Conservation (phyloP, 768 basidiomycete genomes). For the Butyriboletus loyo region DNA sequence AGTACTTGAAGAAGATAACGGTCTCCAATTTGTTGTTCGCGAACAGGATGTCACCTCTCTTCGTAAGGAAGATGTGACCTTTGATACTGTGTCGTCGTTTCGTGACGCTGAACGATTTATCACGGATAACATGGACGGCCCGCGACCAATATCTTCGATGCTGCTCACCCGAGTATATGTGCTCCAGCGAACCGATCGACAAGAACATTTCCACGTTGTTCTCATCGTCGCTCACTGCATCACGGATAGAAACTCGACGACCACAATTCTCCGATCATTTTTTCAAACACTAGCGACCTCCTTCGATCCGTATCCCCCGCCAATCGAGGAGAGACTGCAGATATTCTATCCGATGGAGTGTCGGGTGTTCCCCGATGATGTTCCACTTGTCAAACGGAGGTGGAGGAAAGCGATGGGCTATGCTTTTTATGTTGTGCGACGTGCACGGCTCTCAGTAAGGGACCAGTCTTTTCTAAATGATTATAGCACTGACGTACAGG, state of each 20-base stretch:
- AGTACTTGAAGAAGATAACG: slow-evolving; percentile 12
- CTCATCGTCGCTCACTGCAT: slow-evolving; percentile 43
- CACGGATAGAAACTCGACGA: not conserved
- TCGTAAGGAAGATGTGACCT: slow-evolving; percentile 37
- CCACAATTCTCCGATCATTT: slow-evolving; percentile 2
- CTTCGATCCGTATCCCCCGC: not conserved
- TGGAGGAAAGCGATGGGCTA: not conserved
- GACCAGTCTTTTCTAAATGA: not conserved
- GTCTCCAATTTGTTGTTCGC: slow-evolving; percentile 39
- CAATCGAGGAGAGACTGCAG: not conserved
- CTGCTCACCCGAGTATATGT: slow-evolving; percentile 41
- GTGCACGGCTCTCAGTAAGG: not conserved
- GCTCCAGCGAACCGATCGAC: slow-evolving; percentile 38
- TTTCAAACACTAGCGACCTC: slow-evolving; percentile 2
- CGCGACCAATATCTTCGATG: slow-evolving; percentile 13
- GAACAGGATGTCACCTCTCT: slow-evolving; percentile 27
- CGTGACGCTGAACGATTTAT: slow-evolving; percentile 36
- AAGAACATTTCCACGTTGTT: slow-evolving; percentile 39
- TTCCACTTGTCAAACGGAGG: not conserved
- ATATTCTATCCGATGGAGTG: not conserved
- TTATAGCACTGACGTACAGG: not conserved
- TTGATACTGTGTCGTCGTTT: slow-evolving; percentile 33
- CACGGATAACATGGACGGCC: slow-evolving; percentile 31
- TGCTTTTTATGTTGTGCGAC: not conserved
- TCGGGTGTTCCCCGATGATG: not conserved